Base-by-base conservation (phyloP, 306 rosid genomes). In the Adenanthera pavonina region DNA sequence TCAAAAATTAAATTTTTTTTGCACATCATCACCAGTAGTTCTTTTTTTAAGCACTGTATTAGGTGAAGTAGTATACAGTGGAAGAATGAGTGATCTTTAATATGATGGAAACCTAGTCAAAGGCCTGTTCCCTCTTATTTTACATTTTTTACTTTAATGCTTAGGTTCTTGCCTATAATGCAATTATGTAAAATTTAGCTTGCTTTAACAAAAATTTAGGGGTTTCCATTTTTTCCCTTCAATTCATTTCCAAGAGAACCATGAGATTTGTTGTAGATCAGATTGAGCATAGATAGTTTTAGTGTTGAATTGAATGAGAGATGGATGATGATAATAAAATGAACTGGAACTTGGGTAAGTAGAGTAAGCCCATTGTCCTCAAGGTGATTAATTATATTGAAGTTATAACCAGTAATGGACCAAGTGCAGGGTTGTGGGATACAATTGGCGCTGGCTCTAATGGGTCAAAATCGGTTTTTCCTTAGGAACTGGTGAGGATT, bases 21-120 rank as follows among this genome's bases (percentile, higher is more conserved):
- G 43, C 65, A 71, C 74, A 25, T 34, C 75, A 79, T 40, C 67
- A 59, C 49, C 67, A 67, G 25, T 52, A 51, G 56, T 51, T 51
- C 56, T 51, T 12, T 51, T 13, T 51, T 51, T 17, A 51, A 13
- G 56, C 16, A 12, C 60, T 17, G 25, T 53, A 54, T 54, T 5
- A 17, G n/a, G 60, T 15, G n/a, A 54, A 25, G n/a, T 54, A 54
- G 30, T 54, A 17, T 54, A 14, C 6, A 54, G 60, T 17, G 60
- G 60, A 17, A 54, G 60, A 16, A n/a, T 56, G 36, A 33, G n/a
- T n/a, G n/a, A n/a, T n/a, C n/a, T n/a, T n/a, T n/a, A n/a, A n/a
- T 20, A 11, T 30, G 15, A 60, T 60, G 2, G 66, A 11, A 60
- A 33, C 66, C 38, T 30, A 25, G 40, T 60, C 15, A 25, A 60